Percentiles rank a stretch among this genome's conserved stretches.
phyloP scores from a whole-genome alignment of 2,329 filamentous ascomycete species.

The Cladophialophora yegresii region DNA sequence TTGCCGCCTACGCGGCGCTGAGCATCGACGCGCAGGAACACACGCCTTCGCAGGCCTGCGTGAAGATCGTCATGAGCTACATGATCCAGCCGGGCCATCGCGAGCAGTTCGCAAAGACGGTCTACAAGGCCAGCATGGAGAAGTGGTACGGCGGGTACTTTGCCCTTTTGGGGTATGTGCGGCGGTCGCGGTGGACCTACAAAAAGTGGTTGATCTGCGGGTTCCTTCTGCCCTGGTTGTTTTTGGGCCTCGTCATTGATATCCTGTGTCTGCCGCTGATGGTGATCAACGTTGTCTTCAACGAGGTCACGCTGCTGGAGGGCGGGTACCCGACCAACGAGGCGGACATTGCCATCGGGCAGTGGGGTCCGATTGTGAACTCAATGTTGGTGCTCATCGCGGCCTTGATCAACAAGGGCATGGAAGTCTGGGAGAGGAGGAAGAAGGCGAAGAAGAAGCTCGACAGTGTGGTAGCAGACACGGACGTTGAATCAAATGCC shows the following conservation, averaged over 20 bases:
- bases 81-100: constrained; percentile 27
- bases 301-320: constrained; percentile 36
- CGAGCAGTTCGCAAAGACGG: constrained; percentile 31
- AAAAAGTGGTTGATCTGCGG: constrained; percentile 20
- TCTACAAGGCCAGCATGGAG: constrained; percentile 37
- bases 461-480: not conserved
- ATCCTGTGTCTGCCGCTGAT: constrained; percentile 36
- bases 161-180: constrained; percentile 34
- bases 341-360: constrained; percentile 35
- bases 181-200: constrained; percentile 20
- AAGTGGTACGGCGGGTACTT: constrained; percentile 39
- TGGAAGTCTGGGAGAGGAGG: constrained; percentile 25
- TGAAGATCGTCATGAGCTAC: constrained; percentile 33
- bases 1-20: constrained; percentile 36
- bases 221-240: constrained; percentile 33
- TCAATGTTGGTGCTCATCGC: constrained; percentile 37
- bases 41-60: constrained; percentile 33
- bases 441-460: constrained; percentile 27
- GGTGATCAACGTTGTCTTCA: constrained; percentile 37
- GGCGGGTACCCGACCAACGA: constrained; percentile 36
- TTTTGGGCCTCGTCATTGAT: constrained; percentile 37
- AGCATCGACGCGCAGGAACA: constrained; percentile 32
- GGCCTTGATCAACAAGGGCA: constrained; percentile 32
- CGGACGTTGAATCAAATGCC: constrained; percentile 14
- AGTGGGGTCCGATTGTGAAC: constrained; percentile 37